These are phyloP conservation scores for Aspergillus quadricinctus DNA, from an alignment of 2,329 filamentous ascomycete species.

Conservation along the genomic window DNA sequence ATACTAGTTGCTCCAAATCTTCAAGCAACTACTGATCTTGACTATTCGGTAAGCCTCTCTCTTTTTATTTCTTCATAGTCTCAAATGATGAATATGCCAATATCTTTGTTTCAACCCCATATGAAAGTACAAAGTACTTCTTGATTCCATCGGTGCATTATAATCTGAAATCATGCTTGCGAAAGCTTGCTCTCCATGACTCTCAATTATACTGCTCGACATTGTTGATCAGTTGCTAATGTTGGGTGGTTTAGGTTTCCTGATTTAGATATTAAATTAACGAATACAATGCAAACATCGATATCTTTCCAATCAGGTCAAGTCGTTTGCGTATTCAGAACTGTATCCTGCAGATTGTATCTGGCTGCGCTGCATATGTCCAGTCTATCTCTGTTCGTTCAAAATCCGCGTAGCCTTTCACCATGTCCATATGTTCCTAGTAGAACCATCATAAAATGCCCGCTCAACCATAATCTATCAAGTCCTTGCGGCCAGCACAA, in stretches of 20 bases:
- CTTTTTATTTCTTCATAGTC: neutral
- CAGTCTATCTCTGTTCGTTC: no score
- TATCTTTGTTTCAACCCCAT: constrained; percentile 40
- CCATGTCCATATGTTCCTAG: neutral
- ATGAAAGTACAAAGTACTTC: constrained; percentile 27
- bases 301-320: neutral
- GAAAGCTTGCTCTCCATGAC: neutral
- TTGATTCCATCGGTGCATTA: constrained; percentile 30
- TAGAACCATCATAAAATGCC: neutral
- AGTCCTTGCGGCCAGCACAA: neutral
- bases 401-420: neutral
- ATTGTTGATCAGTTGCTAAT: neutral
- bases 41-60: constrained; percentile 7
- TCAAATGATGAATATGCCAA: constrained; percentile 33
- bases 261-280: neutral
- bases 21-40: neutral
- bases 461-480: neutral
- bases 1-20: neutral
- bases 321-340: neutral
- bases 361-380: neutral
- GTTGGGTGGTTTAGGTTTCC: neutral
- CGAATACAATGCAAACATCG: neutral
- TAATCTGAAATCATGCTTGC: constrained; percentile 16
- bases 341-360: neutral
- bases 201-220: neutral